phyloP scores from a whole-genome alignment of 345 rosid genomes.

The Lenwebbia sp. region DNA sequence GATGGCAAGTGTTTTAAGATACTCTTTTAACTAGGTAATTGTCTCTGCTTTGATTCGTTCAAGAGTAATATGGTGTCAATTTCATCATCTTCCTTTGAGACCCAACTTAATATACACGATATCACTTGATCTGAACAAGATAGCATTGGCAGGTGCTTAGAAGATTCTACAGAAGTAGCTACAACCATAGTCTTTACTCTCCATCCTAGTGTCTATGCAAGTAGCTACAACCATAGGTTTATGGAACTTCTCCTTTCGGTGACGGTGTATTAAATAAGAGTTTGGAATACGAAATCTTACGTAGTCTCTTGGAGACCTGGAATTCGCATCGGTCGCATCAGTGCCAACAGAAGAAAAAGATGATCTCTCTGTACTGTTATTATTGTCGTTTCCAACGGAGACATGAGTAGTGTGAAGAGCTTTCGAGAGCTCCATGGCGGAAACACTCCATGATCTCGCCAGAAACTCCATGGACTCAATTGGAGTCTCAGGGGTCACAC shows the following conservation, averaged over 20 bases:
- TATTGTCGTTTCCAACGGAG: not conserved
- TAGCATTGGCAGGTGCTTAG: not conserved
- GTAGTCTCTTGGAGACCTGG: slow-evolving; percentile 20
- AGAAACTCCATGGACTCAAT: slow-evolving; percentile 92
- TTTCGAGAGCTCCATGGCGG: slow-evolving; percentile 77
- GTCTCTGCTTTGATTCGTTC: not conserved
- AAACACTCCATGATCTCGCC: slow-evolving; percentile 92
- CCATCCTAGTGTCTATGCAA: not conserved
- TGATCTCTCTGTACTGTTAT: slow-evolving; percentile 11
- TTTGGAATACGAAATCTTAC: slow-evolving; percentile 15
- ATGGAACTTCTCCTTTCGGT: not conserved
- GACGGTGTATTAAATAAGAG: not conserved
- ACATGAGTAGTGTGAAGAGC: slow-evolving; percentile 39
- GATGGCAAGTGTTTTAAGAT: not conserved
- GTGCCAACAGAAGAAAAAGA: slow-evolving; percentile 22
- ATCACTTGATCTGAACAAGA: not conserved
- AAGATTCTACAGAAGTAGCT: not conserved
- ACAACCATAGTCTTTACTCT: not conserved
- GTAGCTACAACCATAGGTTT: not conserved
- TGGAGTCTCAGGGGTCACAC: slow-evolving; percentile 76
- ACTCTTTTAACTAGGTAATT: not conserved
- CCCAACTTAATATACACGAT: not conserved
- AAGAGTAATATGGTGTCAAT: not conserved
- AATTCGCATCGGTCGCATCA: slow-evolving; percentile 24
- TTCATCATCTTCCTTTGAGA: not conserved